Evolutionary conservation across 306 rosid genomes (phyloP).

Genomic region (Cicer cuneatum): DNA sequence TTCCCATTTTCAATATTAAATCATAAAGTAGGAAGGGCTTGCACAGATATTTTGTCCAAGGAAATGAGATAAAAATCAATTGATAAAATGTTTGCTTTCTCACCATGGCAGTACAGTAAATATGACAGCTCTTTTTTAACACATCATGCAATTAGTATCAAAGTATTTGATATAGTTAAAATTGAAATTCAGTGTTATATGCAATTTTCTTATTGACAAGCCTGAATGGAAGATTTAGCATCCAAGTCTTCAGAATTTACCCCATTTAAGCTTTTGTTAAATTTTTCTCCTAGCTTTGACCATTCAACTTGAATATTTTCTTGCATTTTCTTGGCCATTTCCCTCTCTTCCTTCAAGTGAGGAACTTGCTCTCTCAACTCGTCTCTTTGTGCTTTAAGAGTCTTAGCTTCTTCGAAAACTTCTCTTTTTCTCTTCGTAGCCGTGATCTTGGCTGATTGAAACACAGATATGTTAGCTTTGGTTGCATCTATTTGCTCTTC

Average conservation of each 20-base stretch:
- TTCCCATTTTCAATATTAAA: conserved; percentile 22
- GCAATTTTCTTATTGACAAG: conserved; percentile 36
- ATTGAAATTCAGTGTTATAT: conserved; percentile 39
- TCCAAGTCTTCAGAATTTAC: conserved; percentile 35
- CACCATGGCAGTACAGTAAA: conserved; percentile 27
- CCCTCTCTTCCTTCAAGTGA: conserved; percentile 46
- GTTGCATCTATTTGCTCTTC: conserved; percentile 54
- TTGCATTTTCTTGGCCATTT: conserved; percentile 57
- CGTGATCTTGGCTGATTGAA: conserved; percentile 47
- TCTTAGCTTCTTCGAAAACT: conserved; percentile 54
- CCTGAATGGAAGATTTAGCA: conserved; percentile 31
- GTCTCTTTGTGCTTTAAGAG: conserved; percentile 53
- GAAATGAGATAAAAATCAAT: conserved; percentile 27
- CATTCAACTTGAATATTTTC: conserved; percentile 45
- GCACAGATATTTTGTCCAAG: not conserved
- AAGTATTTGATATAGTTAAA: conserved; percentile 6
- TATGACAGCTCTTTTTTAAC: conserved; percentile 33
- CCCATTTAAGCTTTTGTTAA: conserved; percentile 40
- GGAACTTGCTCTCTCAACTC: conserved; percentile 57
- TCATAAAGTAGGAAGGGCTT: not conserved
- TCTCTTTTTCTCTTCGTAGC: conserved; percentile 53
- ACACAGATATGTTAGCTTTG: conserved; percentile 51
- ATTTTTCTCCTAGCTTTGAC: conserved; percentile 57
- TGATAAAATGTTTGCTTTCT: not conserved
- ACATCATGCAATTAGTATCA: conserved; percentile 35